Evolutionary conservation across 1,139 yeast species (phyloP), one percentile per base, ranked within the genome.

Genomic region (Pichia sp.): DNA sequence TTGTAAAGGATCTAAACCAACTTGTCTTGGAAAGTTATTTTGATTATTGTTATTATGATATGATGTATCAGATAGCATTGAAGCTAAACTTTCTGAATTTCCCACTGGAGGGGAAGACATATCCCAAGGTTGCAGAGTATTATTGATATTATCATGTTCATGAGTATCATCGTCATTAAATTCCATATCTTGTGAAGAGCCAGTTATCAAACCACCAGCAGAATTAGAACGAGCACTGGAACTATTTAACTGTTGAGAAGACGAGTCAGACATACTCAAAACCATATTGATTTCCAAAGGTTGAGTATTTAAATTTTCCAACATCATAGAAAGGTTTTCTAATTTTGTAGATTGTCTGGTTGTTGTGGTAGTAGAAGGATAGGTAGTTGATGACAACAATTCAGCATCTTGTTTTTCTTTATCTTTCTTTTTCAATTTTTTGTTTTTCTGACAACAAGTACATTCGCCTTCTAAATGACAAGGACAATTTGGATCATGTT

Each of bases 391-490:
- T n/a, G n/a, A n/a, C n/a, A n/a, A n/a, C n/a, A n/a, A n/a, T n/a
- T n/a, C n/a, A n/a, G n/a, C n/a, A n/a, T n/a, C n/a, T n/a, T n/a
- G n/a, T n/a, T 21, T n/a, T 24, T 40, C 43, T 14, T 45, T 52
- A 21, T 48, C 45, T 33, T 49, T 52, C 32, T 45, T 45, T n/a
- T 42, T 40, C 7, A 27, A 27, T 6, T 42, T 28, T 33, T 53
- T 51, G 38, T 53, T 57, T 52, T 65, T 69, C 38, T 64, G 57
- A 37, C 74, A 69, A 56, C 89, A 82, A 4, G 81, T 72, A 55
- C 89, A 82, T 43, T 70, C 70, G 32, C 75, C 69, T 40, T 69
- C 71, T 36, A 69, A 68, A 55, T 72, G 73, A 37, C 61, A 57
- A 26, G 72, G 68, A 60, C 88, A 80, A 25, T 70, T 71, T 10